Percentiles rank a stretch among this genome's conserved stretches.
Evolutionary conservation across 2,329 filamentous ascomycete species (phyloP).

Genomic region (Tricladium varicosporioides): DNA sequence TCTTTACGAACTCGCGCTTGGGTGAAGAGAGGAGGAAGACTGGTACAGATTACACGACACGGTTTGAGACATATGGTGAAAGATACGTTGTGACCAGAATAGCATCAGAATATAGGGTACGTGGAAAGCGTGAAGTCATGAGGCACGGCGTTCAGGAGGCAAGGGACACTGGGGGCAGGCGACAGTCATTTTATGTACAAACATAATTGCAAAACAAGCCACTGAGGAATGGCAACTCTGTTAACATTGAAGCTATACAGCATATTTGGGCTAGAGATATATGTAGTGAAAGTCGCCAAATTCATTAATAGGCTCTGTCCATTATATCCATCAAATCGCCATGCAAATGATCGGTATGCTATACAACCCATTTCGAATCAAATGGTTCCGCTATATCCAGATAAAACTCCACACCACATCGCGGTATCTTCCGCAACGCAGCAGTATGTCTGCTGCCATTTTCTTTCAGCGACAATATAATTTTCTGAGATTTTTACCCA

Average conservation of each 20-base stretch:
- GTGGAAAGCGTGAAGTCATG: neutral
- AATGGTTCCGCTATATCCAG: neutral
- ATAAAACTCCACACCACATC: neutral
- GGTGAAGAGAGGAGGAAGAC: slow-evolving; percentile 40
- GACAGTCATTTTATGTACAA: neutral
- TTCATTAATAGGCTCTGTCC: neutral
- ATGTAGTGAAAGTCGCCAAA: neutral
- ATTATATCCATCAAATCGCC: neutral
- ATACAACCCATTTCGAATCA: slow-evolving; percentile 5
- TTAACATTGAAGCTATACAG: neutral
- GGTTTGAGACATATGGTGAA: slow-evolving; percentile 1
- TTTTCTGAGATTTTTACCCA: slow-evolving; percentile 1
- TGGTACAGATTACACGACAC: neutral
- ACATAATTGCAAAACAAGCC: neutral
- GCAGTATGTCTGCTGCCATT: neutral
- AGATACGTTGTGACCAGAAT: neutral
- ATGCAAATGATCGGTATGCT: slow-evolving; percentile 4
- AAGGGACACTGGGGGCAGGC: neutral
- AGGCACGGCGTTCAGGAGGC: slow-evolving; percentile 13
- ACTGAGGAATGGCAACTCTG: too few species aligned
- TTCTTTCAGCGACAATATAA: neutral
- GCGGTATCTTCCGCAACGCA: slow-evolving; percentile 8
- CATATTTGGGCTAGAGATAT: neutral
- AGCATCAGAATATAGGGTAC: neutral
- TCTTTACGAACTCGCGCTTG: slow-evolving; percentile 75